Conservation (phyloP, 2,329 filamentous ascomycete species). For the Claviceps humidiphila region DNA sequence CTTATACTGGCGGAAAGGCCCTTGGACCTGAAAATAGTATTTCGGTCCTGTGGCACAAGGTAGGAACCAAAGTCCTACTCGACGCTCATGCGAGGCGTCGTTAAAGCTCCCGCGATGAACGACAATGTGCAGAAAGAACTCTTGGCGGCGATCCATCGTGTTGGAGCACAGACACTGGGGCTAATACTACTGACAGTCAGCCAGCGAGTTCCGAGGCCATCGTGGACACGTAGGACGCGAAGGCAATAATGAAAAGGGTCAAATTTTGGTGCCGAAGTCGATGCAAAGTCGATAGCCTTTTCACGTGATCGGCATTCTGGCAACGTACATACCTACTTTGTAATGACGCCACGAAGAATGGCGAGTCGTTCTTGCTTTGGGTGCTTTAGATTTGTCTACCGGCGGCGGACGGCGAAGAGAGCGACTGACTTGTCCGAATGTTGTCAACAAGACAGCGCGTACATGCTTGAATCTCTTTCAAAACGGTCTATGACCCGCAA, state of each 20-base stretch:
- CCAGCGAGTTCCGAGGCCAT: neutral
- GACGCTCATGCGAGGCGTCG: slow-evolving; percentile 8
- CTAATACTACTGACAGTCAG: neutral
- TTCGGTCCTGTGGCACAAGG: slow-evolving; percentile 5
- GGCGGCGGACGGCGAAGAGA: neutral
- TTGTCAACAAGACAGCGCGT: neutral
- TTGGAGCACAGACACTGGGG: neutral
- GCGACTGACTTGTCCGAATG: neutral
- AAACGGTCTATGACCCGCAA: neutral
- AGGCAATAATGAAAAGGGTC: too few relatives aligned
- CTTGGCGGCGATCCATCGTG: neutral
- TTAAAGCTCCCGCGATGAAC: slow-evolving; percentile 7
- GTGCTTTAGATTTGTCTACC: neutral
- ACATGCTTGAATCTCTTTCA: neutral
- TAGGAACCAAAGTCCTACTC: slow-evolving; percentile 6
- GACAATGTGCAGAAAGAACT: slow-evolving; percentile 7
- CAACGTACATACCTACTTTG: neutral
- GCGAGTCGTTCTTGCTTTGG: neutral
- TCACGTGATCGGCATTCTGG: neutral
- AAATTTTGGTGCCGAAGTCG: neutral
- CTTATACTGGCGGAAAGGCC: slow-evolving; percentile 1
- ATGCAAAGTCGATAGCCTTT: neutral
- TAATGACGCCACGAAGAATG: neutral
- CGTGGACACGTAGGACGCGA: neutral
- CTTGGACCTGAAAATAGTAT: slow-evolving; percentile 7